Percentiles rank a stretch among this genome's conserved stretches.
phyloP scores from a whole-genome alignment of 139 green algal species.

The Klebsormidium nitens region DNA sequence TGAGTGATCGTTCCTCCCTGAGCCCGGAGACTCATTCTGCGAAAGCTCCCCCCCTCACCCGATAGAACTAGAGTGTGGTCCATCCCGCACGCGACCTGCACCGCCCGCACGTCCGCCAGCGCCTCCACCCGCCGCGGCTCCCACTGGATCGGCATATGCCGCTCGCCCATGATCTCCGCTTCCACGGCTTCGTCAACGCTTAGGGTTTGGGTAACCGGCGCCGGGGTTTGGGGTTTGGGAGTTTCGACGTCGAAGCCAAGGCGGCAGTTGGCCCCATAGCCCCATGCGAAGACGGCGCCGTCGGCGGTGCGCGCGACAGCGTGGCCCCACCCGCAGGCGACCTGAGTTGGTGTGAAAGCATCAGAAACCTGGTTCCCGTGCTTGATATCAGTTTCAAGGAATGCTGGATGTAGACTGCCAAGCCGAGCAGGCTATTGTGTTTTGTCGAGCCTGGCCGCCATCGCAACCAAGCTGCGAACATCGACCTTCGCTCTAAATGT shows the following conservation, averaged over 20 bases:
- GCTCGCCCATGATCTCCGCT: conserved; percentile 4
- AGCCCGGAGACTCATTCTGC: too few species aligned
- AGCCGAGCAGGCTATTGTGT: neutral
- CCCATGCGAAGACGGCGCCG: conserved; percentile 30
- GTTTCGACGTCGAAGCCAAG: conserved; percentile 18
- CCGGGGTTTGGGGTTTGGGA: neutral
- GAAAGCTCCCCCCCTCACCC: conserved; percentile 4
- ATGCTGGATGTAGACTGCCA: neutral
- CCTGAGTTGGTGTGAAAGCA: too few species aligned
- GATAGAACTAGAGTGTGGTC: conserved; percentile 27
- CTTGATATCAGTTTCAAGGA: neutral
- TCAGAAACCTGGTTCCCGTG: conserved; percentile 4
- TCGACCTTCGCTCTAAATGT: too few species aligned
- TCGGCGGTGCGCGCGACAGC: conserved; percentile 16
- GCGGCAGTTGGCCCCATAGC: conserved; percentile 9
- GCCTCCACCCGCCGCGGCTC: conserved; percentile 7
- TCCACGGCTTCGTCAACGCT: neutral
- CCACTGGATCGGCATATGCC: conserved; percentile 13
- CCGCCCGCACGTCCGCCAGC: neutral
- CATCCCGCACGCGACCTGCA: conserved; percentile 15
- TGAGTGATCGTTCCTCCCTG: too few species aligned
- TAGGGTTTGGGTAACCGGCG: neutral
- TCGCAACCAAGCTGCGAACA: neutral
- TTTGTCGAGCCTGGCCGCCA: too few species aligned
- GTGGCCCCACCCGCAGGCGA: conserved; percentile 29